These are phyloP conservation scores for Neurospora crassa DNA, from an alignment of 2,329 filamentous ascomycete genomes.

Conservation along the genomic window DNA sequence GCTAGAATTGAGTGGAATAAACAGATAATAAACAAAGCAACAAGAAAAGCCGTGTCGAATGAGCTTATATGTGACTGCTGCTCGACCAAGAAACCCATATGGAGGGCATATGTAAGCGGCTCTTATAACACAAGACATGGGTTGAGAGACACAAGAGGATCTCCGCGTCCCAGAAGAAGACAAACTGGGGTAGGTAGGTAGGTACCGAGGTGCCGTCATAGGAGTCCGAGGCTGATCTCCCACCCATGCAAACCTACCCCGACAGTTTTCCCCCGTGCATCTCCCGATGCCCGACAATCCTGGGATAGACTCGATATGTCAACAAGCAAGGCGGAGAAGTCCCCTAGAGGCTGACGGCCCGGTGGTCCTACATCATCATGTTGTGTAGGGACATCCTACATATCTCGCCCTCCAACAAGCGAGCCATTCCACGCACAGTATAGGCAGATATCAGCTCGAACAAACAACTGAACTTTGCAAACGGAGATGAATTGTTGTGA, in stretches of 20 bases:
- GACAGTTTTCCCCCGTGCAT: neutral
- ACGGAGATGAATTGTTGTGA: neutral
- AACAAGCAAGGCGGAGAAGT: neutral
- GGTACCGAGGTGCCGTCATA: neutral
- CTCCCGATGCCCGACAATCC: neutral
- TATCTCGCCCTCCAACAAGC: neutral
- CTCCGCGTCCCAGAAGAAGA: neutral
- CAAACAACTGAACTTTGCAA: neutral
- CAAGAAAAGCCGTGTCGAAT: neutral
- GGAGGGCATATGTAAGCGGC: conserved; percentile 3
- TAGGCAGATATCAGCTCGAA: conserved; percentile 9
- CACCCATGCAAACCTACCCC: neutral
- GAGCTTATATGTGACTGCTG: neutral
- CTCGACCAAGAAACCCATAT: neutral
- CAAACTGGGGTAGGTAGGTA: neutral
- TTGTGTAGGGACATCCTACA: neutral
- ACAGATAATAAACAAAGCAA: neutral
- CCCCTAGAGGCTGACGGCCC: neutral
- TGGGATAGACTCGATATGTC: neutral
- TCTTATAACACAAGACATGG: neutral
- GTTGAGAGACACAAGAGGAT: neutral
- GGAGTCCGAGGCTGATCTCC: neutral
- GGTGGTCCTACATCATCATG: neutral
- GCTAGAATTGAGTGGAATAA: neutral
- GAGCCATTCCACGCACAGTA: conserved; percentile 4